Conservation (phyloP, 768 basidiomycete genomes). For the Mycena metata region DNA sequence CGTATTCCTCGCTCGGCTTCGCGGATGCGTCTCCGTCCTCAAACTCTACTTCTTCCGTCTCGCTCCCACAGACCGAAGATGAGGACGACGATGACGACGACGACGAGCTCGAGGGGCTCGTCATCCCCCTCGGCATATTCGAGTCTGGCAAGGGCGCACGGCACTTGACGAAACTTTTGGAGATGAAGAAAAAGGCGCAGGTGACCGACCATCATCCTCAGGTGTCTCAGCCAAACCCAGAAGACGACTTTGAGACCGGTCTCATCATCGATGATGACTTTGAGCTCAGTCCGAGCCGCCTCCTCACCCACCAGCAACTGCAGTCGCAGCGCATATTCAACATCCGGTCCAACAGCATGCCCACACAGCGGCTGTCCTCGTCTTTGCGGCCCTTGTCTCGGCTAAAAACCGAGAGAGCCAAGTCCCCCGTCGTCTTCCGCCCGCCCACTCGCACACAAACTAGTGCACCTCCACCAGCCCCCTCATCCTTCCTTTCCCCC, state of each 20-base stretch:
- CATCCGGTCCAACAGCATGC: conserved; percentile 70
- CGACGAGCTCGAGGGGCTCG: conserved; percentile 83
- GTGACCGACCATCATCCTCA: conserved; percentile 56
- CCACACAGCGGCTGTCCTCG: conserved; percentile 62
- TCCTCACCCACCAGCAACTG: conserved; percentile 63
- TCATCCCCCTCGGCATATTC: conserved; percentile 82
- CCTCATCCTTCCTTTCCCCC: conserved; percentile 70
- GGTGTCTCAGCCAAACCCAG: conserved; percentile 71
- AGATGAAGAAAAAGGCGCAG: conserved; percentile 68
- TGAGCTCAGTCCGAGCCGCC: conserved; percentile 84
- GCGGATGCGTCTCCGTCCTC: conserved; percentile 80
- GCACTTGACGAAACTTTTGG: conserved; percentile 65
- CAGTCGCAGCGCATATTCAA: conserved; percentile 59
- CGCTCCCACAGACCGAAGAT: conserved; percentile 79
- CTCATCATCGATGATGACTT: conserved; percentile 87
- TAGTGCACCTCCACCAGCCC: conserved; percentile 68
- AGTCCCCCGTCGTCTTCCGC: conserved; percentile 76
- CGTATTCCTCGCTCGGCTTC: conserved; percentile 85
- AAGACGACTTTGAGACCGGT: conserved; percentile 90
- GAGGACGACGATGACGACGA: conserved; percentile 75
- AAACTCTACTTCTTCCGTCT: conserved; percentile 75
- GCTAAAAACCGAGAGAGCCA: conserved; percentile 72
- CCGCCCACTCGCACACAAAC: conserved; percentile 71
- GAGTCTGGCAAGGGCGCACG: conserved; percentile 74
- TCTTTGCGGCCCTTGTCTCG: conserved; percentile 74